Conservation (phyloP, 2,329 filamentous ascomycete species). For the Immersiporthe knoxdaviesiana region DNA sequence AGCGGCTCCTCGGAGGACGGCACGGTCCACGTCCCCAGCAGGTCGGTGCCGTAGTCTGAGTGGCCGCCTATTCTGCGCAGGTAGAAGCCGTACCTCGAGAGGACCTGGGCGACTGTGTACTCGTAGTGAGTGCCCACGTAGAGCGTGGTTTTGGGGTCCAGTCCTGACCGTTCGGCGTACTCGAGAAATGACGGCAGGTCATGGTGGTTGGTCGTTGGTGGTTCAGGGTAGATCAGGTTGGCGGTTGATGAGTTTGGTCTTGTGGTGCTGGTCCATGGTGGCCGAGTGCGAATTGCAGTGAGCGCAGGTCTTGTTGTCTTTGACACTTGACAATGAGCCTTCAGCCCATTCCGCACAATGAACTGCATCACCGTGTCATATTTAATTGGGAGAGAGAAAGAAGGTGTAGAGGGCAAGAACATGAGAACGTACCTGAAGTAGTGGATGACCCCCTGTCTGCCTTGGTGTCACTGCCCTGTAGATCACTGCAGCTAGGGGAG, state of each 20-base stretch:
- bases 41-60: constrained; percentile 73
- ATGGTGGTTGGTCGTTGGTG: constrained; percentile 57
- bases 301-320: background rate
- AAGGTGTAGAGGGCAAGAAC: background rate
- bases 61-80: constrained; percentile 67
- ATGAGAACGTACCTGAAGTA: background rate
- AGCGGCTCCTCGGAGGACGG: constrained; percentile 48
- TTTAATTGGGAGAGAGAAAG: background rate
- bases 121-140: constrained; percentile 79
- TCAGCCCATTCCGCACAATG: constrained; percentile 24
- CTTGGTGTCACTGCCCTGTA: background rate
- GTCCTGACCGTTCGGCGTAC: constrained; percentile 60
- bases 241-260: constrained; percentile 20
- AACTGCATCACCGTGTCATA: constrained; percentile 28
- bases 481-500: constrained; percentile 11
- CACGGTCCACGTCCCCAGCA: constrained; percentile 71
- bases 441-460: constrained; percentile 1
- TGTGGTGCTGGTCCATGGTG: constrained; percentile 14
- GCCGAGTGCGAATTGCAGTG: background rate
- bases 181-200: constrained; percentile 67
- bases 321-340: constrained; percentile 14
- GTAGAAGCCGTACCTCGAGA: constrained; percentile 65
- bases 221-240: constrained; percentile 48
- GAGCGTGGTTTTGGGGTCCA: constrained; percentile 60
- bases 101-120: constrained; percentile 63